Evolutionary conservation across 495 filamentous ascomycete genomes (phyloP).

Genomic region (Lentithecium fluviatile): DNA sequence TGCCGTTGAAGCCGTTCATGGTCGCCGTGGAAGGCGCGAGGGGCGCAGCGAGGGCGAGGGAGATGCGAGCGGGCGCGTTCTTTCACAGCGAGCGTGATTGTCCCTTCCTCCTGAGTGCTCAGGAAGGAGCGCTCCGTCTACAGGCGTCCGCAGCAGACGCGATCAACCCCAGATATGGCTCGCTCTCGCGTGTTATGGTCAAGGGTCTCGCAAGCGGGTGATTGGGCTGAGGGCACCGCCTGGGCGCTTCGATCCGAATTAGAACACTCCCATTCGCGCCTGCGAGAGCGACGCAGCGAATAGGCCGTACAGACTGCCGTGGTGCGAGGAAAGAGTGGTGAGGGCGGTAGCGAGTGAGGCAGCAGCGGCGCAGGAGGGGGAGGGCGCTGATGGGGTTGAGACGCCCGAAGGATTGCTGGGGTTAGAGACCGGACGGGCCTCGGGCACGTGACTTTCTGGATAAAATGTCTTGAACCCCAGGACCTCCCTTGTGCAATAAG

Average conservation of each 20-base stretch:
- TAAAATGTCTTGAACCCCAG: background rate
- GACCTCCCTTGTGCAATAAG: background rate
- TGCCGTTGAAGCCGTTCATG: slow-evolving; percentile 71
- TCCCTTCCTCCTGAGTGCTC: too few species aligned
- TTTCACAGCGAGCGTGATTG: too few species aligned
- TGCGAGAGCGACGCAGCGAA: slow-evolving; percentile 12
- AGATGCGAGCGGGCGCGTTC: slow-evolving; percentile 20
- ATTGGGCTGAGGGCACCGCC: slow-evolving; percentile 35
- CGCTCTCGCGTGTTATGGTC: slow-evolving; percentile 23
- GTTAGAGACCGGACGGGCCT: background rate
- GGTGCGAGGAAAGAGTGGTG: background rate
- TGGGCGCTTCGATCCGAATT: slow-evolving; percentile 30
- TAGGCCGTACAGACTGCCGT: slow-evolving; percentile 4
- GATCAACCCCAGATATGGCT: slow-evolving; percentile 8
- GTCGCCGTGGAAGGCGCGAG: slow-evolving; percentile 3
- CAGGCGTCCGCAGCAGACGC: slow-evolving; percentile 5
- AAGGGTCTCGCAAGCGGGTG: slow-evolving; percentile 17
- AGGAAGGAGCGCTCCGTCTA: too few species aligned
- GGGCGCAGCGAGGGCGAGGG: background rate
- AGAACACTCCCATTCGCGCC: slow-evolving; percentile 30
- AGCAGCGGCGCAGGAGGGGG: slow-evolving; percentile 10
- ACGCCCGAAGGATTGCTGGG: background rate
- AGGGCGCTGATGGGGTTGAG: background rate
- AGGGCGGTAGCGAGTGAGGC: slow-evolving; percentile 1
- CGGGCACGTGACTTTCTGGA: background rate